Conservation (phyloP, 768 basidiomycete genomes). For the Royoungia palumana region DNA sequence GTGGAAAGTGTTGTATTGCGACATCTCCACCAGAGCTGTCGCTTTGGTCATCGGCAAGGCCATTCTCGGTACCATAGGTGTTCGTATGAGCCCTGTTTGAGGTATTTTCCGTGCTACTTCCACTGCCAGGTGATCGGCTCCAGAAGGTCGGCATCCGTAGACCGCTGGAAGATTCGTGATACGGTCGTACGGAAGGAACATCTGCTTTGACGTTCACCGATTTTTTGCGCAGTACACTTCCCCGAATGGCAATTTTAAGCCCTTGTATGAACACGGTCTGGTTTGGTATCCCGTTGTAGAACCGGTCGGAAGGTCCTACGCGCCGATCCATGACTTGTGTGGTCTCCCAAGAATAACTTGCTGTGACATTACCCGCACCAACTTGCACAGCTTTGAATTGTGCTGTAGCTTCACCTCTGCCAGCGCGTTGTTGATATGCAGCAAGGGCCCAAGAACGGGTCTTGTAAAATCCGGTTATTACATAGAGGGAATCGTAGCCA, state of each 20-base stretch:
- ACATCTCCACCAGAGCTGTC: no score
- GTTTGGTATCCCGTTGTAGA: slow-evolving; percentile 4
- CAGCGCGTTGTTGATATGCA: neutral
- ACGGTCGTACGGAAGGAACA: no score
- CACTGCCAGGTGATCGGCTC: no score
- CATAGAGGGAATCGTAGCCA: slow-evolving; percentile 22
- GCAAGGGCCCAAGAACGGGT: slow-evolving; percentile 23
- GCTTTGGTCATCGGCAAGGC: no score
- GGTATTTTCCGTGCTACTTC: no score
- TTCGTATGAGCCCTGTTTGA: no score
- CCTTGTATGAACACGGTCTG: slow-evolving; percentile 29
- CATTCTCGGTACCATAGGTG: no score
- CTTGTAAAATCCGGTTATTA: slow-evolving; percentile 15
- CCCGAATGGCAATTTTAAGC: slow-evolving; percentile 20
- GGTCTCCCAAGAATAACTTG: slow-evolving; percentile 9
- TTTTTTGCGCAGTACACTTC: neutral
- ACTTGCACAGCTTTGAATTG: slow-evolving; percentile 8
- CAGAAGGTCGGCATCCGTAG: neutral
- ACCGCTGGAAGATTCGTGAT: neutral
- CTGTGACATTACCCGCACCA: neutral
- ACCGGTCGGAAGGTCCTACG: slow-evolving; percentile 1
- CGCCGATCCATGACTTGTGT: slow-evolving; percentile 9
- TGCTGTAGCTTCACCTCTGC: neutral
- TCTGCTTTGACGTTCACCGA: neutral
- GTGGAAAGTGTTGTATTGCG: neutral